phyloP scores from a whole-genome alignment of 2,329 filamentous ascomycete genomes.

The Cladophialophora exuberans region DNA sequence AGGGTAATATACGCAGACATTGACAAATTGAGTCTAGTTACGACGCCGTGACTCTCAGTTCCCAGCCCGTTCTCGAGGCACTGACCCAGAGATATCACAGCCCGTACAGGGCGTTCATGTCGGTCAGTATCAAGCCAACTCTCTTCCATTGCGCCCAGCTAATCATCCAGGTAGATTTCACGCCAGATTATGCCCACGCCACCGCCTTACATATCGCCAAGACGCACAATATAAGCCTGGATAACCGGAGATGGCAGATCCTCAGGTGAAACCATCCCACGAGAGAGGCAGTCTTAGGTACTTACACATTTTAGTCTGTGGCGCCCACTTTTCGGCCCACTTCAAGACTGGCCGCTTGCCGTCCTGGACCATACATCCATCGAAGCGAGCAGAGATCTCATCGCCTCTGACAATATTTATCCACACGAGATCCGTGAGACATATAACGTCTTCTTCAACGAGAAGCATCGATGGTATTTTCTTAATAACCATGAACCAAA shows the following conservation, averaged over 20 bases:
- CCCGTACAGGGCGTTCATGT: not conserved
- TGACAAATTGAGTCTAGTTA: not conserved
- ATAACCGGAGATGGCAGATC: not conserved
- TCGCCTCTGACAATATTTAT: not conserved
- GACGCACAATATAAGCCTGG: not conserved
- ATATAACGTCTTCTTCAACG: not conserved
- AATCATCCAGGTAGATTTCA: not conserved
- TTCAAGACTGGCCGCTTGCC: not conserved
- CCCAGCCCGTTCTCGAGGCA: not conserved
- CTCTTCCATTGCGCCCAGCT: not conserved
- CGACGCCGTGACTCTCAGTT: not conserved
- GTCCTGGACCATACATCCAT: not conserved
- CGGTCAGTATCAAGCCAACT: not conserved
- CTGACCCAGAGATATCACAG: not conserved
- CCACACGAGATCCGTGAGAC: not conserved
- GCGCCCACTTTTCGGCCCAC: not conserved
- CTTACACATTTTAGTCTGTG: not conserved
- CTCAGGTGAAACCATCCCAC: not conserved
- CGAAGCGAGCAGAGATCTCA: not conserved
- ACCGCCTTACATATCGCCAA: not conserved
- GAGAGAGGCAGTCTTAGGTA: not conserved
- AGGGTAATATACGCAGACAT: not conserved
- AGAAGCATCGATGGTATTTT: conserved; percentile 1
- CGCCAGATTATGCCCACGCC: not conserved
- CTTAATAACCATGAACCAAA: not conserved